Evolutionary conservation across 2,329 filamentous ascomycete genomes (phyloP).

Genomic region (Aspergillus fumigatiaffinis): DNA sequence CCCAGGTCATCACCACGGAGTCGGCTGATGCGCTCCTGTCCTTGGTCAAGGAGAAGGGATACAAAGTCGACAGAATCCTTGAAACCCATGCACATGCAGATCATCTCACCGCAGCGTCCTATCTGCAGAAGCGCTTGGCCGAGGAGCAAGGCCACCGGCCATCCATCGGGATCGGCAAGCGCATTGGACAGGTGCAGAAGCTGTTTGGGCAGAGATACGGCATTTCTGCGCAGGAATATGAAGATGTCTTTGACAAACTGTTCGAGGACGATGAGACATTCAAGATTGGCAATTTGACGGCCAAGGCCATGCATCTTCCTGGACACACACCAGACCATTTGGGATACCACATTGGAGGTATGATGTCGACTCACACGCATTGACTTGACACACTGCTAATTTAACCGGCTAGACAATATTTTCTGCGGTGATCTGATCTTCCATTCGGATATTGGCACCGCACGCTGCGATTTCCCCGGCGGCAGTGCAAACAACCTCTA

Average conservation of each 20-base stretch:
- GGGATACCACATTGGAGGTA: constrained; percentile 55
- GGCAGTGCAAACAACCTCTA: constrained; percentile 46
- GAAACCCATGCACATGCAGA: constrained; percentile 56
- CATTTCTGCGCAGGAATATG: constrained; percentile 43
- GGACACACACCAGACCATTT: constrained; percentile 63
- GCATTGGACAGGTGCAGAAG: constrained; percentile 53
- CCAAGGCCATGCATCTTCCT: constrained; percentile 54
- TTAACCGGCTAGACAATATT: constrained; percentile 38
- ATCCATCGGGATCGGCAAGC: constrained; percentile 54
- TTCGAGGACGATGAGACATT: constrained; percentile 57
- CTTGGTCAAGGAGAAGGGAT: constrained; percentile 42
- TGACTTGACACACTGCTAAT: neutral
- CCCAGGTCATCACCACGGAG: constrained; percentile 44
- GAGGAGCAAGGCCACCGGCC: constrained; percentile 38
- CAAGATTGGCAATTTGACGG: constrained; percentile 47
- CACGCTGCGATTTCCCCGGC: constrained; percentile 54
- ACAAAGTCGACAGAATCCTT: constrained; percentile 51
- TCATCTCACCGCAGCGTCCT: constrained; percentile 57
- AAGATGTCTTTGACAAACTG: constrained; percentile 50
- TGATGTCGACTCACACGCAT: neutral
- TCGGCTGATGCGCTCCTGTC: constrained; percentile 52
- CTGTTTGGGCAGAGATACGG: constrained; percentile 52
- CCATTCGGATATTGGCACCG: constrained; percentile 50
- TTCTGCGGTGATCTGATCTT: constrained; percentile 56
- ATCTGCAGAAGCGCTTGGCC: constrained; percentile 49